Evolutionary conservation across 2,329 filamentous ascomycete species (phyloP).

Genomic region (Penicillium sp.): DNA sequence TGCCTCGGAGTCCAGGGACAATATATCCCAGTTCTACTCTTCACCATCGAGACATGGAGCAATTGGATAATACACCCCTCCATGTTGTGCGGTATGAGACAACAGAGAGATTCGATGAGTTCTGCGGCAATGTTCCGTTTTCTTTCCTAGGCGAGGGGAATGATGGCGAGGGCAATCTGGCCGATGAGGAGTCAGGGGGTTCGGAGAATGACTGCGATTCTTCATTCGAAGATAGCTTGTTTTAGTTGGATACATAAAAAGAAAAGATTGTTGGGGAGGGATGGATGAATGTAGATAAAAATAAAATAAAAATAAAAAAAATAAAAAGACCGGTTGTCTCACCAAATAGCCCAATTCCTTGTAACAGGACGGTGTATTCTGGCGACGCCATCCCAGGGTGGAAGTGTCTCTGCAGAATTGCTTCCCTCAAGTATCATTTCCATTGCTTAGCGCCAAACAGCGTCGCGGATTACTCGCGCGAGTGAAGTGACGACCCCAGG

Average conservation of each 20-base stretch:
- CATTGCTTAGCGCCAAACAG: slow-evolving; percentile 55
- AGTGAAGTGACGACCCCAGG: slow-evolving; percentile 54
- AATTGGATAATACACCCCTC: not conserved
- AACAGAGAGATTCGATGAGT: not conserved
- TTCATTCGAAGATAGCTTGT: not conserved
- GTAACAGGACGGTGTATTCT: slow-evolving; percentile 51
- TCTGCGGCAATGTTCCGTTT: not conserved
- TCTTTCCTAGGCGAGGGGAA: not conserved
- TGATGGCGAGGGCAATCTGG: not conserved
- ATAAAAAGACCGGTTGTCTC: slow-evolving; percentile 35
- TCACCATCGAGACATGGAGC: not conserved
- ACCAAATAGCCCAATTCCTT: slow-evolving; percentile 37
- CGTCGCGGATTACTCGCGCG: slow-evolving; percentile 57
- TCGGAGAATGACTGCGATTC: not conserved
- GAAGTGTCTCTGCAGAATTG: slow-evolving; percentile 58
- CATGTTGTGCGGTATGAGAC: not conserved
- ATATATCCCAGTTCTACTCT: not conserved
- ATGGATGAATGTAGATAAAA: not conserved
- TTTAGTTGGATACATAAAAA: no score
- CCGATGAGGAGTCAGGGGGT: not conserved
- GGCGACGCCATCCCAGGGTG: slow-evolving; percentile 56
- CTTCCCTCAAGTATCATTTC: slow-evolving; percentile 57
- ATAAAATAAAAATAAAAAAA: slow-evolving; percentile 18
- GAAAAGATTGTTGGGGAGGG: not conserved
- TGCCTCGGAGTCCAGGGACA: not conserved